Evolutionary conservation across 2,329 filamentous ascomycete genomes (phyloP), one percentile per base, ranked within the genome.

Genomic region (Fusarium fracticaudum): DNA sequence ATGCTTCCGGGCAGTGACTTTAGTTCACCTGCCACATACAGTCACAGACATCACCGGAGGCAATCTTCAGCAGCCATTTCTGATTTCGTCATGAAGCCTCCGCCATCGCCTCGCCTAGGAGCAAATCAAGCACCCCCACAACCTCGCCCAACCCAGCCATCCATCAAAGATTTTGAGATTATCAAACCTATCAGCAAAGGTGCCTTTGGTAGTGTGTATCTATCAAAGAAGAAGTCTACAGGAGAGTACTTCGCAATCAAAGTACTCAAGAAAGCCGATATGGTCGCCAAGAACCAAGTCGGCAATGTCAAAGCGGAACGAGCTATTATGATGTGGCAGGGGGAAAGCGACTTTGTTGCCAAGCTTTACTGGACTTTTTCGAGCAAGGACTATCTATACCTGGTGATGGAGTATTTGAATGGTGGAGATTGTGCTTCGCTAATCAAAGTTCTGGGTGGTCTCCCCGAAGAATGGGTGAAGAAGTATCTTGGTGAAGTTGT

Each of bases 301-400:
- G 98, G 96, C 76, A 99, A 99, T 80, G 96, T 99, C 79, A 98
- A 99, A 84, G 96, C 97, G 14, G 96, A 99, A 84, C 91, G 96
- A 75, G 97, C 97, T 29, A 99, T 99, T 80, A 98, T 99, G 96
- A 99, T 99, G 96, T 98, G 96, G 94, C 96, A 99, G 84, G 96
- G 96, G 29, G 95, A 98, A 83, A 99, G 97, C 81, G 96, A 99
- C 69, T 99, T 99, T 81, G 96, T 99, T 66, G 96, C 96, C 33
- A 99, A 99, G 85, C 88, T 99, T 18, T 99, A 98, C 85, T 99
- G 97, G 97, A 99, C 96, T 0, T 99, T 99, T 80, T 98, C 96
- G 8, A 99, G 96, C 87, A 99, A 99, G 80, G 96, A 99, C 80
- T 99, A 98, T 80, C 91, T 99, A 31, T 99, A 98, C 80, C 88